Base-by-base conservation (phyloP, 768 basidiomycete genomes). In the Psilocybe cyanescens region DNA sequence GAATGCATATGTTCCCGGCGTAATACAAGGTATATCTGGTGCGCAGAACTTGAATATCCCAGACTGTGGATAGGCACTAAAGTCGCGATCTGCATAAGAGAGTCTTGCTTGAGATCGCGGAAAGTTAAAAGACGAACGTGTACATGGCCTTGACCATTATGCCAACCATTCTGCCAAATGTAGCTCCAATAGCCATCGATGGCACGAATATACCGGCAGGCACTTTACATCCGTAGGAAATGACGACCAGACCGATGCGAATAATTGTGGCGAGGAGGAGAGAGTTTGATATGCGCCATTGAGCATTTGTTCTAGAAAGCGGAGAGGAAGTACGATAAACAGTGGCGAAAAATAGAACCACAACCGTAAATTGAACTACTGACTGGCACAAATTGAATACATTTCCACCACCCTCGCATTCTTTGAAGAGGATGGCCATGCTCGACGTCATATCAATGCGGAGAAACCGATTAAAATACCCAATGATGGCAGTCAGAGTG, bases 121-220 rank as follows among this genome's bases (percentile, higher is more conserved):
- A 12, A 8, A 31, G 16, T 8, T 3, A 57, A 29, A 31, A 30
- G 46, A 54, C 68, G 70, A 83, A 91, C 96, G 81, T 83, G 73
- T 97, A 89, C 75, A 97, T 81, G 0, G 95, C 95, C 75, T 97
- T 97, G 33, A 98, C 95, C 64, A 97, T 82, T 62, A 98, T 99
- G 1, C 97, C 97, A 16, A 99, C 79, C 95, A 99, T 97, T 41
- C 97, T 83, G 2, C 97, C 97, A 70, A 99, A 99, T 0, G 94
- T 91, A 3, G 97, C 97, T 41, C 97, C 97, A 58, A 99, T 89
- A 1, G 97, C 97, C 97, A 99, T 99, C 3, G 96, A 97, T 1
- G 97, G 97, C 0, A 99, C 94, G 67, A 99, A 99, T 66, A 99
- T 99, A 28, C 97, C 97, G 9, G 93, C 93, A 1, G 97, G 97